Evolutionary conservation across 2,329 filamentous ascomycete genomes (phyloP), one percentile per base, ranked within the genome.

Genomic region (Xylaria sp.): DNA sequence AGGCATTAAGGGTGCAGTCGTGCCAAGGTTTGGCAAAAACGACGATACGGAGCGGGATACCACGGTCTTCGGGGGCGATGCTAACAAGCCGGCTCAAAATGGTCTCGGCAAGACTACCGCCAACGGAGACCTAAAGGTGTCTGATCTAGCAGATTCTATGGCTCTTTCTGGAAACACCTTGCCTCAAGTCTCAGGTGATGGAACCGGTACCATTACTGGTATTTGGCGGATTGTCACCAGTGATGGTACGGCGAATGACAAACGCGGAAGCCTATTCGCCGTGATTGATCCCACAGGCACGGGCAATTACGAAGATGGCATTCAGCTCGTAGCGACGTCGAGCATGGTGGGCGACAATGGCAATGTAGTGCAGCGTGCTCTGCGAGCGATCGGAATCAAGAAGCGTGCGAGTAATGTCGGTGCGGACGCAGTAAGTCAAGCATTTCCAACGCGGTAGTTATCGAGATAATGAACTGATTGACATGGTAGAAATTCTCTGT

Each of bases 211-310:
- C 15, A 68, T 68, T 48, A 60, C 25, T 48, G 66, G 66, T 15
- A 31, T 34, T 34, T 68, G 66, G 66, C 55, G 61, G 20, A 68
- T 68, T 25, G 61, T 65, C n/a, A 68, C 66, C n/a, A 68, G 66
- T 41, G 66, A 68, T n/a, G 66, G 66, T 15, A 68, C 66, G 34
- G 61, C 66, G 31, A 68, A 68, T 34, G 56, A 68, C 31, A 50
- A 61, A 48, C 54, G 56, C 8, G 66, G 66, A 61, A 57, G 51
- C n/a, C 2, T 68, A 25, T 68, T 68, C 50, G 66, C 66, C 9
- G 61, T 68, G 10, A 55, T 68, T 10, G 66, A 68, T n/a, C 18
- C 54, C 9, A 64, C 66, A 15, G 66, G 66, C 13, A 68, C 66
- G n/a, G 66, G 66, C 4, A 51, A 64, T 2, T 68, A 64, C 50